These are phyloP conservation scores for Phylloporus sp. DNA, from an alignment of 768 basidiomycete species.

Conservation along the genomic window DNA sequence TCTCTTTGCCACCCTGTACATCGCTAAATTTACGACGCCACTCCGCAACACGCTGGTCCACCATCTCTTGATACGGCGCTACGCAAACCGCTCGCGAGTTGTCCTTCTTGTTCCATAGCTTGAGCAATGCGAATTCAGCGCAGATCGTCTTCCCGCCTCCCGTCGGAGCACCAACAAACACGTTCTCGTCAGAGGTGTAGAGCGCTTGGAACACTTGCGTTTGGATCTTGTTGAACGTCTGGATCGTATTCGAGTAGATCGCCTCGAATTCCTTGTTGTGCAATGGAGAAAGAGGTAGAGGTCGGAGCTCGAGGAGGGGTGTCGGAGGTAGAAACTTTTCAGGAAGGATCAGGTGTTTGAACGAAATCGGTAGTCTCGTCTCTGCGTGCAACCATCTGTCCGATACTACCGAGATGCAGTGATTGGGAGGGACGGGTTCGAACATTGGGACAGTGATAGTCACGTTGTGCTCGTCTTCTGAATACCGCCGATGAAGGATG, in stretches of 20 bases:
- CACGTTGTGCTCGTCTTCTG: slow-evolving; percentile 90
- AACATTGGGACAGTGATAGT: slow-evolving; percentile 95
- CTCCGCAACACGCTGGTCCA: slow-evolving; percentile 81
- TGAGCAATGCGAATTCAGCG: slow-evolving; percentile 90
- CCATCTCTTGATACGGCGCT: slow-evolving; percentile 97
- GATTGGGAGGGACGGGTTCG: slow-evolving; percentile 96
- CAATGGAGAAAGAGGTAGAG: slow-evolving; percentile 82
- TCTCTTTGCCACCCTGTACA: slow-evolving; percentile 89
- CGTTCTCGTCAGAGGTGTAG: slow-evolving; percentile 94
- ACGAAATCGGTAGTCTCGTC: slow-evolving; percentile 90
- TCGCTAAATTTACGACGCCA: slow-evolving; percentile 82
- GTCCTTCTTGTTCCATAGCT: slow-evolving; percentile 90
- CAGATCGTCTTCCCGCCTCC: slow-evolving; percentile 97
- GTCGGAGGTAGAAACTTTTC: slow-evolving; percentile 95
- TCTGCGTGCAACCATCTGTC: slow-evolving; percentile 96
- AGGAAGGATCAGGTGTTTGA: slow-evolving; percentile 96
- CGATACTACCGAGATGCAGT: slow-evolving; percentile 92
- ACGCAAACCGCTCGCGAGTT: slow-evolving; percentile 86
- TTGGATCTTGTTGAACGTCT: slow-evolving; percentile 97
- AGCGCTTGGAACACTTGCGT: slow-evolving; percentile 98
- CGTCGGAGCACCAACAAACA: slow-evolving; percentile 94
- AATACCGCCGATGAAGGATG: slow-evolving; percentile 85
- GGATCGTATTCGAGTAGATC: slow-evolving; percentile 75
- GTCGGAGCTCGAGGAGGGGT: slow-evolving; percentile 86
- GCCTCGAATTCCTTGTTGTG: slow-evolving; percentile 91